Evolutionary conservation across 2,329 filamentous ascomycete genomes (phyloP).

Genomic region (Trichoderma aggressivum): DNA sequence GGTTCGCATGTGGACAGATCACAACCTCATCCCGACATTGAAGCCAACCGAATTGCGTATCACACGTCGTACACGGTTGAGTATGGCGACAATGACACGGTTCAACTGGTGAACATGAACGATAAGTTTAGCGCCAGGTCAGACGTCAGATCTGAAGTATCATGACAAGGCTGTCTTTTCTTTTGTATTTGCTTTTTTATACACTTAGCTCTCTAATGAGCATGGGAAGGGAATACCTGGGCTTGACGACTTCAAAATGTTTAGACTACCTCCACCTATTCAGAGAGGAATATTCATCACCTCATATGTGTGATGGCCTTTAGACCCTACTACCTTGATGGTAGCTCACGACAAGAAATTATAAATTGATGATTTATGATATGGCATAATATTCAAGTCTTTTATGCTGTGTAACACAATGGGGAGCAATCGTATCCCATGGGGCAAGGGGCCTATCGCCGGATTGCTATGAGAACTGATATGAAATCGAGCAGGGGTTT

Average conservation of each 20-base stretch:
- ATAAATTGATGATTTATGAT: background rate
- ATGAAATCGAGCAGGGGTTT: too few species aligned
- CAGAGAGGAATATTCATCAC: background rate
- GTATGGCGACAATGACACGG: constrained; percentile 22
- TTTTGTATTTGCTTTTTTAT: background rate
- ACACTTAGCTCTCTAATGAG: background rate
- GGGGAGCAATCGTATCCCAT: background rate
- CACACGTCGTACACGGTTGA: constrained; percentile 37
- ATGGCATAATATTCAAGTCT: background rate
- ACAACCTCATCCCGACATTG: constrained; percentile 21
- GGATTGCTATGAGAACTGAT: background rate
- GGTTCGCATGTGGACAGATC: constrained; percentile 27
- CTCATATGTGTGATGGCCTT: background rate
- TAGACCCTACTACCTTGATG: background rate
- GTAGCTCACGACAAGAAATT: background rate
- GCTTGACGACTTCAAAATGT: background rate
- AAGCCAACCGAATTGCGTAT: constrained; percentile 31
- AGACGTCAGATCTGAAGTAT: constrained; percentile 1
- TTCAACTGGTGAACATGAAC: constrained; percentile 16
- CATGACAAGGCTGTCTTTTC: background rate
- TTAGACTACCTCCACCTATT: background rate
- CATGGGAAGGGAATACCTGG: background rate
- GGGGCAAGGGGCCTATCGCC: background rate
- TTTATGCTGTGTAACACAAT: background rate
- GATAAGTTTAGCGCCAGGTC: constrained; percentile 15